Percentiles rank a stretch among this genome's conserved stretches.
Conservation (phyloP, 2,329 filamentous ascomycete genomes). For the Aspergillus sp. region DNA sequence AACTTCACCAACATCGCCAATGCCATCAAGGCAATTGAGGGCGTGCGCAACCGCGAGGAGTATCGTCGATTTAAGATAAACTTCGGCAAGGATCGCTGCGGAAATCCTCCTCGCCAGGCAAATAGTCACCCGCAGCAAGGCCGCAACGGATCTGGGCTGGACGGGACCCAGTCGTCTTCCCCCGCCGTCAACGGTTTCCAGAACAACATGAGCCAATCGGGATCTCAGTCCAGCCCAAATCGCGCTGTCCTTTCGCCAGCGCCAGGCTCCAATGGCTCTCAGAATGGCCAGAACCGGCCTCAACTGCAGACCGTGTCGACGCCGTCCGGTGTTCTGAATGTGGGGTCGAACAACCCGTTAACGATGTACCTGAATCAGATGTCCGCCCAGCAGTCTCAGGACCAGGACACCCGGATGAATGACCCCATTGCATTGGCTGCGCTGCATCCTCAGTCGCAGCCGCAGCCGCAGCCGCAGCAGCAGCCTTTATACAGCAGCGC, state of each 20-base stretch:
- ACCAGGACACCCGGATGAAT: constrained; percentile 48
- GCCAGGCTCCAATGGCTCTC: constrained; percentile 43
- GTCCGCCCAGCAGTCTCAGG: constrained; percentile 49
- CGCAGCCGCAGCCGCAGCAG: constrained; percentile 55
- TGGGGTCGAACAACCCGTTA: constrained; percentile 71
- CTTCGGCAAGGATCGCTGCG: constrained; percentile 97
- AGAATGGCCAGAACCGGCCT: constrained; percentile 51
- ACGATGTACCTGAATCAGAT: constrained; percentile 89
- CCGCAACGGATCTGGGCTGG: constrained; percentile 48
- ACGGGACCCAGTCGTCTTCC: constrained; percentile 45
- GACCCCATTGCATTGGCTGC: constrained; percentile 34
- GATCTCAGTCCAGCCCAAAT: constrained; percentile 52
- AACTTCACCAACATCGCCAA: constrained; percentile 99
- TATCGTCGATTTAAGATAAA: constrained; percentile 99
- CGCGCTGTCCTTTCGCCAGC: constrained; percentile 45
- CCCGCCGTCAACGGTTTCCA: constrained; percentile 51
- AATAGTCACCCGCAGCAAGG: constrained; percentile 57
- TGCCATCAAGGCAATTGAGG: constrained; percentile 98
- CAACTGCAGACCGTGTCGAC: constrained; percentile 47
- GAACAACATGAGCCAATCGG: constrained; percentile 43
- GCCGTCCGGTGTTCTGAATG: constrained; percentile 67
- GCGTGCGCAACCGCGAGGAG: constrained; percentile 85
- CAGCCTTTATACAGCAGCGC: constrained; percentile 69
- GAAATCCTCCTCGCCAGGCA: constrained; percentile 86
- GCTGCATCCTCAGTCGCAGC: constrained; percentile 56